These are phyloP conservation scores for Lodderomyces margitis DNA, from an alignment of 1,139 yeast species.

Conservation along the genomic window DNA sequence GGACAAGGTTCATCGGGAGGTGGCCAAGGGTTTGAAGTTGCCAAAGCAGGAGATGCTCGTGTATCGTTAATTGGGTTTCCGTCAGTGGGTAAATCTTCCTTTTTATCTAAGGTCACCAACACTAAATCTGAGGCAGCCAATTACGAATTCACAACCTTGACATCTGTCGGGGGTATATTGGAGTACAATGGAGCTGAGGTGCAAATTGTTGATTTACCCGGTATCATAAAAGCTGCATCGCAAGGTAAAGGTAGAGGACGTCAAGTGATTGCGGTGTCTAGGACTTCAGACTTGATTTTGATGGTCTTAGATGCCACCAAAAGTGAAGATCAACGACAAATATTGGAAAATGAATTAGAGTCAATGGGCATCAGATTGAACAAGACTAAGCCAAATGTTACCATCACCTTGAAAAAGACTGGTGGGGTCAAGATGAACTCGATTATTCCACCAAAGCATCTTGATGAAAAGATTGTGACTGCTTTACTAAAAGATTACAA, in stretches of 20 bases:
- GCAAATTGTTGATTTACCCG: constrained; percentile 94
- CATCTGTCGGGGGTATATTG: constrained; percentile 93
- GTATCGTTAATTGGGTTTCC: constrained; percentile 96
- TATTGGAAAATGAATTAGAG: constrained; percentile 85
- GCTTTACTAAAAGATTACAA: constrained; percentile 82
- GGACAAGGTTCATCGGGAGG: constrained; percentile 66
- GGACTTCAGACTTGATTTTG: constrained; percentile 87
- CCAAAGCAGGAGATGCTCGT: constrained; percentile 94
- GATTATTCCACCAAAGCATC: constrained; percentile 75
- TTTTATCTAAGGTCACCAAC: constrained; percentile 81
- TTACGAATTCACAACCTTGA: constrained; percentile 92
- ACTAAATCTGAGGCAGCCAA: constrained; percentile 94
- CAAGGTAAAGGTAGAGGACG: constrained; percentile 98
- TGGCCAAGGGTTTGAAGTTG: constrained; percentile 91
- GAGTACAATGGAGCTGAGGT: constrained; percentile 96
- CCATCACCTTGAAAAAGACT: constrained; percentile 74
- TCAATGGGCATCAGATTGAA: constrained; percentile 92
- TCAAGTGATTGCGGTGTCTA: constrained; percentile 93
- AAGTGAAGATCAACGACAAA: constrained; percentile 81
- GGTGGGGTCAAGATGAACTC: constrained; percentile 90
- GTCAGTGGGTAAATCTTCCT: constrained; percentile 93
- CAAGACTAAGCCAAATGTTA: constrained; percentile 76
- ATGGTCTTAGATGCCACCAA: constrained; percentile 97
- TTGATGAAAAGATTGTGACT: constrained; percentile 77
- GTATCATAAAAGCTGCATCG: constrained; percentile 94